phyloP scores from a whole-genome alignment of 1,139 yeast species.

The Yamadazyma sp. region DNA sequence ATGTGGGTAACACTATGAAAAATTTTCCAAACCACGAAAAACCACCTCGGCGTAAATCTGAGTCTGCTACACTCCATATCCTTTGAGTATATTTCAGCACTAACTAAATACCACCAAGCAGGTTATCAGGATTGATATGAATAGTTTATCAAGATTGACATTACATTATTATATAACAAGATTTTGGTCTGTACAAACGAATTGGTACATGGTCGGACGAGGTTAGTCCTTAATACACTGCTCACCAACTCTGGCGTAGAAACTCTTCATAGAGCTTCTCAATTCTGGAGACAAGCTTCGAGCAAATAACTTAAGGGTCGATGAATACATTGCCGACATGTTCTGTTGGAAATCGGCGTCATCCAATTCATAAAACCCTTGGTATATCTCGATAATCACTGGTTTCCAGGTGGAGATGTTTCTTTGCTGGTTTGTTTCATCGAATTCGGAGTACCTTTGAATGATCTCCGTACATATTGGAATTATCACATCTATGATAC shows the following conservation, averaged over 20 bases:
- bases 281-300: constrained; percentile 71
- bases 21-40: constrained; percentile 11
- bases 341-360: constrained; percentile 67
- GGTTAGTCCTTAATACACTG: constrained; percentile 18
- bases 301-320: constrained; percentile 64
- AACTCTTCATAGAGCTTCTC: constrained; percentile 63
- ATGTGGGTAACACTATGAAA: constrained; percentile 11
- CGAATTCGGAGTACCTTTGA: constrained; percentile 67
- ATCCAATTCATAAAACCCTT: constrained; percentile 77
- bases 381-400: constrained; percentile 81
- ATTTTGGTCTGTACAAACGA: no score
- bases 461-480: constrained; percentile 74
- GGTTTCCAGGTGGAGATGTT: constrained; percentile 88
- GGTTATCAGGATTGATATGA: not conserved
- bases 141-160: not conserved
- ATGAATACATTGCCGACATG: constrained; percentile 66
- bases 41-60: constrained; percentile 10
- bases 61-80: constrained; percentile 2
- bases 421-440: constrained; percentile 74
- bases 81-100: constrained; percentile 2
- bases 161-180: no score
- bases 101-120: no score
- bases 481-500: constrained; percentile 55
- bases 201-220: no score
- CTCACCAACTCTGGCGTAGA: constrained; percentile 72